Evolutionary conservation across 2,329 filamentous ascomycete species (phyloP), one percentile per base, ranked within the genome.

Genomic region (Aquanectria penicillioides): DNA sequence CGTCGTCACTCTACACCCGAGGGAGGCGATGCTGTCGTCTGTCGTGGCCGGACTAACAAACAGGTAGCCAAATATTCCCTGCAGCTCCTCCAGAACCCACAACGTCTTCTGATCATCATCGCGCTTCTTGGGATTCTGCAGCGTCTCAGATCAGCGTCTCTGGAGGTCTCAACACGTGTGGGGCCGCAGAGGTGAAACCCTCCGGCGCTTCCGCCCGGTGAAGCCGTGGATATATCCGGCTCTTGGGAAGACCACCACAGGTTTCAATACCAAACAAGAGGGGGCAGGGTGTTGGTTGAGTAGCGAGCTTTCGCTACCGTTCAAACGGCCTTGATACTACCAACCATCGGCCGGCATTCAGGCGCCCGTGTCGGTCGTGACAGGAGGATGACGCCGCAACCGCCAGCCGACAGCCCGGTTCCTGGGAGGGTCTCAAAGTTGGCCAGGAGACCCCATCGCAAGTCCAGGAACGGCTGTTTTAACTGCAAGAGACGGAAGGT

Each of bases 401-500:
- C 63, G 36, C 46, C 63, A 18, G 56, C 65, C 28, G 68, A 70
- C 25, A 69, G 62, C 54, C 61, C 69, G 44, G 64, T 56, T 23
- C 61, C 65, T 17, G 59, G 61, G 15, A 64, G 68, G 46, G 68
- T 70, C 40, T 69, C 68, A 37, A 70, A 70, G 38, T 57, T 70
- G 40, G 65, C 66, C 18, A 67, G 66, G 48, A 69, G 69, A 61
- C 67, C 69, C n/a, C 69, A 71, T 44, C 67, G 68, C 56, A 73
- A 73, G 57, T 73, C 71, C 12, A 61, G 71, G 36, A 68, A 69
- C 31, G 71, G 71, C 12, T 73, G 71, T 34, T 64, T 71, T 47
- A 73, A 73, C 51, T 73, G 71, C 49, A 73, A 73, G 22, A 64
- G 69, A 41, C 61, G 71, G 23, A 73, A 73, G 59, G 69, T 73